Evolutionary conservation across 352 stramenopile genomes (phyloP), one percentile per base, ranked within the genome.

Genomic region (Phytophthora ohioensis): DNA sequence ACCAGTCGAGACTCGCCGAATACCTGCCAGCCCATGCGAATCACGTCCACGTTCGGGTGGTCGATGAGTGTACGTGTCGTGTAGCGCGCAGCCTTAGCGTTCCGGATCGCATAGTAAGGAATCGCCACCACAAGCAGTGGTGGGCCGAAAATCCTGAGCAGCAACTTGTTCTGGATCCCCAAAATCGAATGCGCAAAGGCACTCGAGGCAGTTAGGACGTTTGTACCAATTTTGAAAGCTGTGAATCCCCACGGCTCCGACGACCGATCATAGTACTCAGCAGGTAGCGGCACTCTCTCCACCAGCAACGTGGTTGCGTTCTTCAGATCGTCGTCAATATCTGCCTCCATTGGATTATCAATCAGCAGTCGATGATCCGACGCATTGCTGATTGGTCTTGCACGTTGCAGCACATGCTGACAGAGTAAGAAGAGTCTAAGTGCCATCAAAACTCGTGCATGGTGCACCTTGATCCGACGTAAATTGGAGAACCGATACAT

Each of bases 251-350:
- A 71, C 3, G 87, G 87, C 66, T 96, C 89, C 8, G 84, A 92
- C 21, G 89, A 96, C 12, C 83, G 81, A 58, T 96, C 87, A 49
- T 96, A 91, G 71, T 91, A 94, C 73, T 96, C 89, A 47, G 83
- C 75, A 42, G 89, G 89, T 1, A 96, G 74, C 9, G 89, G 89
- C 58, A 96, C 89, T 17, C 86, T 76, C 53, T 96, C 87, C 9
- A 96, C 76, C 17, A 96, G 73, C 51, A 96, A 60, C 15, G 82
- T 80, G 47, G 87, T 95, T 31, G 89, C 89, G 51, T 93, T 93
- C 68, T 96, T 96, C 36, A 94, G 59, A 65, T 96, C 84, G 64
- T 96, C 89, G 54, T 96, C 88, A 67, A 96, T 96, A 64, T 96
- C 89, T 41, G 87, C 81, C 55, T 94, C 87, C 73, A 93, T 92